Base-by-base conservation (phyloP, 2,329 filamentous ascomycete genomes). In the Penicillium brevicompactum region DNA sequence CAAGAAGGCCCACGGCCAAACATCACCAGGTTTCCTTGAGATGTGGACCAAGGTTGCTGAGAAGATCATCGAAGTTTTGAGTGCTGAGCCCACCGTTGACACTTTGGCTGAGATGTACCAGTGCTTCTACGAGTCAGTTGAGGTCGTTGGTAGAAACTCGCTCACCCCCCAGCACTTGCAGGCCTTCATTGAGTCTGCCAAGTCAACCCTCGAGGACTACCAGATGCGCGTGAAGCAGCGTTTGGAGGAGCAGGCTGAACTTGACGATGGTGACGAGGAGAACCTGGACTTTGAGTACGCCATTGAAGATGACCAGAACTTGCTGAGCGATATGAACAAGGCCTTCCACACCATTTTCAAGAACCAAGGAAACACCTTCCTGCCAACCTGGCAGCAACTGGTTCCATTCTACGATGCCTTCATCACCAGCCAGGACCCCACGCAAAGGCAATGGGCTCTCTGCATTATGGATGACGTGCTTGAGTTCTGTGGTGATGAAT, bases 281-380 rank as follows among this genome's bases (percentile, higher is more conserved):
- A 88, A 88, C 14, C 90, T 97, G 65, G 93, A 97, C 49, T 85
- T 88, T 43, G 82, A 95, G 31, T 89, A 95, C 66, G 94, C 93
- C 11, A 92, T 99, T 46, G 94, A 99, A 74, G 94, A 99, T 65
- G 94, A 99, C 71, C 93, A 97, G 76, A 96, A 92, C 21, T 82
- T 99, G 16, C 83, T 99, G 42, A 96, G 92, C 1, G 94, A 99
- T 70, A 99, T 99, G 94, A 99, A 99, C 85, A 99, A 99, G 81
- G 93, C 94, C 0, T 99, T 96, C 84, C 94, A 99, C 76, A 93
- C 92, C 57, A 91, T 99, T 63, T 99, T 99, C 83, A 97, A 97
- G 81, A 92, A 96, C 78, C 92, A 97, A 72, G 90, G 91, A 22
- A 82, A 86, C 9, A 80, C 83, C 10, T 99, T 99, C 81, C 82